Conservation (phyloP, 1,284 basidiomycete species). For the Rhodotorula sp. region DNA sequence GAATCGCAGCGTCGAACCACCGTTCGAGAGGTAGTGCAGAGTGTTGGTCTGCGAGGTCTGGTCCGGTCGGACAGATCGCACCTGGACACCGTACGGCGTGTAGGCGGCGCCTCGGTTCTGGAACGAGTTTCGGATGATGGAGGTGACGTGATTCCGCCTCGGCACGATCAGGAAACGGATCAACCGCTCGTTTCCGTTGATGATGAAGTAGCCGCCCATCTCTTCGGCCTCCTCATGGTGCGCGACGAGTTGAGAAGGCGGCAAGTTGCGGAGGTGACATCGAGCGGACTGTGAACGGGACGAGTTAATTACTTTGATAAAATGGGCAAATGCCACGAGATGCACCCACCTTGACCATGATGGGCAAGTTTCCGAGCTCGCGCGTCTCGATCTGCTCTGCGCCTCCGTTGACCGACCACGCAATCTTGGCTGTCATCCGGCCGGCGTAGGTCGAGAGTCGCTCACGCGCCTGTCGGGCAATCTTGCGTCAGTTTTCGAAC, state of each 20-base stretch:
- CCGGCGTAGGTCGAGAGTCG: conserved; percentile 87
- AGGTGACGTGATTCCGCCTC: conserved; percentile 83
- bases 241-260: conserved; percentile 80
- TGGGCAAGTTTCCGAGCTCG: conserved; percentile 88
- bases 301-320: background rate
- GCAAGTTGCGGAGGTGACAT: conserved; percentile 83
- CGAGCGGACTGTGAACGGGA: conserved; percentile 71
- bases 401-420: conserved; percentile 77
- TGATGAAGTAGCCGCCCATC: conserved; percentile 97
- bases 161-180: conserved; percentile 94
- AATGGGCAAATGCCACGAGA: too few species aligned
- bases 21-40: conserved; percentile 94
- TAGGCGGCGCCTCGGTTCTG: conserved; percentile 91
- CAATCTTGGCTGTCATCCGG: conserved; percentile 82
- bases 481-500: background rate
- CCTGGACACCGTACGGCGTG: conserved; percentile 89
- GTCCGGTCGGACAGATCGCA: conserved; percentile 88
- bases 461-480: conserved; percentile 70
- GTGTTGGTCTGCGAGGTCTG: conserved; percentile 92
- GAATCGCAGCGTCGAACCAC: conserved; percentile 91
- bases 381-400: conserved; percentile 71
- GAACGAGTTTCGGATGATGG: conserved; percentile 81
- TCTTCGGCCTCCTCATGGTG: conserved; percentile 97
- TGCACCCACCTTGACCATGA: conserved; percentile 86
- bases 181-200: conserved; percentile 98